Evolutionary conservation across 108 stramenopile species (phyloP), one percentile per base, ranked within the genome.

Genomic region (Conticribra weissflogii): DNA sequence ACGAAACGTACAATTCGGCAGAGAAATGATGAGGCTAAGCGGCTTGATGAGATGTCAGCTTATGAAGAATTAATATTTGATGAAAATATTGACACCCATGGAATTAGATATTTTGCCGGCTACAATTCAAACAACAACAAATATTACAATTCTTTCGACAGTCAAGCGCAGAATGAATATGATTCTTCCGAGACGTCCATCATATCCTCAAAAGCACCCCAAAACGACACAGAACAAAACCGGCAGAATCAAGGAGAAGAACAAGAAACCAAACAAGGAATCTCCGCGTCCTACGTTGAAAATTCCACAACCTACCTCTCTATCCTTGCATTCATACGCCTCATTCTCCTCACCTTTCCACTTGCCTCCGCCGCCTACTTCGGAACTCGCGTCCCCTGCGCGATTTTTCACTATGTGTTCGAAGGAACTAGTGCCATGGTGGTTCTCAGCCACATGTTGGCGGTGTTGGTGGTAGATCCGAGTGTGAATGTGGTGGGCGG

Each of bases 361-460:
- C 76, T 94, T 14, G 72, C 88, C 23, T 91, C 88, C 62, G 88
- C 89, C 52, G 86, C 88, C 48, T 91, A 85, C 41, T 74, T 73
- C 31, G 93, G 93, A 0, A 94, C 88, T 23, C 84, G 86, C 19
- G 63, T 94, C 17, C 54, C 70, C 8, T 91, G 76, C 71, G 76
- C 83, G 23, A 57, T 66, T 2, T 54, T 79, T 30, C 90, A 90
- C 47, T 81, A 74, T 41, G 14, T 79, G 1, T 84, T 94, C 31
- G 87, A 94, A 48, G 76, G 64, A 2, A 56, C 50, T 14, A 85
- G 83, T 4, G 32, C 86, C 8, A 59, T 82, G 24, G 64, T 75
- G 5, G 78, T 94, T 12, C 17, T 88, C 1, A n/a, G 78, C 19
- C 90, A 94, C 63, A 76, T 82, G 72, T 47, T 91, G 67, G 55